Base-by-base conservation (phyloP, 1,139 yeast species). In the Ogataea hybrid region DNA sequence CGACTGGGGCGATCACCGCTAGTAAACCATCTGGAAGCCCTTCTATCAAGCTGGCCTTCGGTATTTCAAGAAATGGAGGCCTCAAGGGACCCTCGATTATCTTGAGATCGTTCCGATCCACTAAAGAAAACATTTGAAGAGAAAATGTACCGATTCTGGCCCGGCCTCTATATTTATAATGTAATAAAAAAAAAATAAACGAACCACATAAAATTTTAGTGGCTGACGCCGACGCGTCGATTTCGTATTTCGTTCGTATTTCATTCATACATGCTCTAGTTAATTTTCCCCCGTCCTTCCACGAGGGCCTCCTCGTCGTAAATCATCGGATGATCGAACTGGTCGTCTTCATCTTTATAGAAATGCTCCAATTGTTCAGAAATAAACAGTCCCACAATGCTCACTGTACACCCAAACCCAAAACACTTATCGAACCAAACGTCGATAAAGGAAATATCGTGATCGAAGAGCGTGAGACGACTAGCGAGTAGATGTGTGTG, bases 391-490 rank as follows among this genome's bases (percentile, higher is more conserved):
- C 77, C 77, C 2, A 75, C 50, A 2, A 76, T 61, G 0, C 90
- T 79, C 2, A 70, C 53, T 1, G 78, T 55, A 46, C 84, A 76
- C 4, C 84, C 70, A 5, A 75, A 43, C 10, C 81, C 77, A 64
- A 81, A 87, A 23, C 86, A 76, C 49, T 80, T 71, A 56, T 89
- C 96, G 57, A 86, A 88, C 89, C 94, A 84, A 25, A 73, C 67
- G 57, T 89, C 95, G 25, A 88, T 80, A 43, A 82, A 74, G 29
- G 71, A 65, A 15, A 79, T 38, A 32, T 37, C 35, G 22, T 39
- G 17, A 44, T 53, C 47, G 71, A 60, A 11, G 72, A 75, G n/a
- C 68, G 65, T 21, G 79, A 77, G 41, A 67, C 77, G 37, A 63
- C 65, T 71, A 14, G 96, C 92, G 41, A 88, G 62, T 54, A 84